A percentile compares a stretch with the other conserved stretches of the same genome.
These are phyloP conservation scores for Helotiales sp. DNA, from an alignment of 2,329 filamentous ascomycete genomes.

Conservation along the genomic window DNA sequence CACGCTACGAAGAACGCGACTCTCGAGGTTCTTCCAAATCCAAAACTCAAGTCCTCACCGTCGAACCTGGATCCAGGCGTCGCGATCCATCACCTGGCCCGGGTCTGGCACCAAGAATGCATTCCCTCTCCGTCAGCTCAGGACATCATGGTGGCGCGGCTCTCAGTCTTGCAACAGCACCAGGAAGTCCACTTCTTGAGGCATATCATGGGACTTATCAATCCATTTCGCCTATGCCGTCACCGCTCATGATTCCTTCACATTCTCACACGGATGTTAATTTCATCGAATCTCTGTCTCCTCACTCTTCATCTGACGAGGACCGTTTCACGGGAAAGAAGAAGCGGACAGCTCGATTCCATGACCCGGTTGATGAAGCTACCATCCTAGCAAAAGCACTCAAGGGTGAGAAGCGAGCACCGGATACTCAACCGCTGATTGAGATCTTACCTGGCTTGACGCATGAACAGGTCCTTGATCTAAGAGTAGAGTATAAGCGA, in stretches of 20 bases:
- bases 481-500: conserved; percentile 88
- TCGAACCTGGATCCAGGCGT: conserved; percentile 30
- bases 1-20: neutral
- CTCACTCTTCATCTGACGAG: conserved; percentile 50
- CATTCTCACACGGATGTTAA: conserved; percentile 44
- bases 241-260: conserved; percentile 63
- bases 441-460: conserved; percentile 82
- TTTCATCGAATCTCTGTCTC: conserved; percentile 52
- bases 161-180: conserved; percentile 55
- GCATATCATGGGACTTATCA: conserved; percentile 94
- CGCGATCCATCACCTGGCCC: conserved; percentile 28
- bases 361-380: conserved; percentile 81
- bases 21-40: conserved; percentile 13
- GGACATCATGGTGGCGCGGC: conserved; percentile 28
- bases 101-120: conserved; percentile 31
- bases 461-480: conserved; percentile 82
- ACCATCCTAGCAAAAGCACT: conserved; percentile 74
- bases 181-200: conserved; percentile 83
- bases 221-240: conserved; percentile 91
- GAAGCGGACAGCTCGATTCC: conserved; percentile 69
- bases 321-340: conserved; percentile 43
- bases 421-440: conserved; percentile 71
- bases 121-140: conserved; percentile 32
- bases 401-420: conserved; percentile 51
- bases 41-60: conserved; percentile 30